These are phyloP conservation scores for Lentinula detonsa DNA, from an alignment of 768 basidiomycete species.

Conservation along the genomic window DNA sequence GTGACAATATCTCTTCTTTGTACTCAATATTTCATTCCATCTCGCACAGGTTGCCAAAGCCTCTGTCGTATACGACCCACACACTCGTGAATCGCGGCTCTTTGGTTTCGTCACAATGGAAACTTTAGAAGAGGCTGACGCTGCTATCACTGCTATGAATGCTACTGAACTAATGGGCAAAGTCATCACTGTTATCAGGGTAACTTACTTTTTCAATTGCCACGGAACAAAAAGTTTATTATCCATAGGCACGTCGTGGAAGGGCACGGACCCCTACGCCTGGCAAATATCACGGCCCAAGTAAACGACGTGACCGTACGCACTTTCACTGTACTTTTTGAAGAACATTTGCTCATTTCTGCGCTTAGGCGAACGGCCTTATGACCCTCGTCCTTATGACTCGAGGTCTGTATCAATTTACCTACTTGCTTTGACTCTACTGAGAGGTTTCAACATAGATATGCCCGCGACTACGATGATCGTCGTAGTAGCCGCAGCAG, in stretches of 20 bases:
- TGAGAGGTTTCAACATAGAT: constrained; percentile 3
- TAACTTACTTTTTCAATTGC: constrained; percentile 18
- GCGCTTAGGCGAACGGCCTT: constrained; percentile 67
- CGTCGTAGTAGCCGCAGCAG: constrained; percentile 17
- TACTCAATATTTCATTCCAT: background rate
- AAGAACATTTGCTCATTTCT: background rate
- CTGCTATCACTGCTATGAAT: constrained; percentile 81
- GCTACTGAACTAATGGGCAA: constrained; percentile 85
- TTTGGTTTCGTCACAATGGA: constrained; percentile 80
- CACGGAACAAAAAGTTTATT: background rate
- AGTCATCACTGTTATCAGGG: constrained; percentile 84
- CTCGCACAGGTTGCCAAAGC: constrained; percentile 59
- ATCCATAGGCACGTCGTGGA: constrained; percentile 67
- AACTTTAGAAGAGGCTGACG: constrained; percentile 82
- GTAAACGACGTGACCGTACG: constrained; percentile 67
- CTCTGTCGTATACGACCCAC: constrained; percentile 68
- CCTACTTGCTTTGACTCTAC: constrained; percentile 26
- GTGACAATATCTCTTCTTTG: background rate
- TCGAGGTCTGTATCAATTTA: constrained; percentile 55
- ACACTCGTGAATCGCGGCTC: constrained; percentile 58
- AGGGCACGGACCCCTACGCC: constrained; percentile 91
- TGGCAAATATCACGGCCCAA: constrained; percentile 90
- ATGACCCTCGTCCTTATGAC: constrained; percentile 91
- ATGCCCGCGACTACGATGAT: constrained; percentile 18
- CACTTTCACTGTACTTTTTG: background rate